Evolutionary conservation across 2,329 filamentous ascomycete genomes (phyloP).

Genomic region (Neonectria coccinea): DNA sequence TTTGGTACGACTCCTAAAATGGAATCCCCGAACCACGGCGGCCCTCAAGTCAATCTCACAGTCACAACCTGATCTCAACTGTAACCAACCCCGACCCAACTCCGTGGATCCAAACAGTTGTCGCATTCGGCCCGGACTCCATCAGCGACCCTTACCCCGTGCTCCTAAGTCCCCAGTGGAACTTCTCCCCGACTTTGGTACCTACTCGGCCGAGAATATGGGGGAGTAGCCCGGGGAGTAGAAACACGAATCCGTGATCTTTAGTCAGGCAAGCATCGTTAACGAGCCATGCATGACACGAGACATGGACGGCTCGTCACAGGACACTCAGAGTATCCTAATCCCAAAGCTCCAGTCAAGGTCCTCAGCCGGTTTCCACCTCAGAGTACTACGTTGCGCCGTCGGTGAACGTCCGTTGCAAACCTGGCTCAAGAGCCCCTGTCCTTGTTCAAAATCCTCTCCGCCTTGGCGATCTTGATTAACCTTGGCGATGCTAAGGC

Average conservation of each 20-base stretch:
- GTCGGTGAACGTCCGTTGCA: background rate
- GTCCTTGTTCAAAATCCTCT: background rate
- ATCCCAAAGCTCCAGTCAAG: background rate
- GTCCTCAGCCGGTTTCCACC: background rate
- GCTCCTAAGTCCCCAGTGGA: background rate
- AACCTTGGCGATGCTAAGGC: background rate
- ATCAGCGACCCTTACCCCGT: background rate
- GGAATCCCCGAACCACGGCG: background rate
- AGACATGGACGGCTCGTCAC: background rate
- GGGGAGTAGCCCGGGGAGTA: background rate
- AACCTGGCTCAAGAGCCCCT: background rate
- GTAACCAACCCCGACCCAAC: background rate
- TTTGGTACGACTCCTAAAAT: background rate
- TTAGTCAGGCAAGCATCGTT: background rate
- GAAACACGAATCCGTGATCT: background rate
- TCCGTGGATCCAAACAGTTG: conserved; percentile 7
- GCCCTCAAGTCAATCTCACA: conserved; percentile 7
- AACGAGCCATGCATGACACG: background rate
- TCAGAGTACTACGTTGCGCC: background rate
- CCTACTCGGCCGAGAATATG: background rate
- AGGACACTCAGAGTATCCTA: background rate
- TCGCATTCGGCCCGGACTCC: conserved; percentile 24
- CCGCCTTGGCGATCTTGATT: background rate
- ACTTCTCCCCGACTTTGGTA: background rate
- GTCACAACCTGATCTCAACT: background rate